Conservation (phyloP, 345 rosid species). For the Eucalyptus tenuipes region DNA sequence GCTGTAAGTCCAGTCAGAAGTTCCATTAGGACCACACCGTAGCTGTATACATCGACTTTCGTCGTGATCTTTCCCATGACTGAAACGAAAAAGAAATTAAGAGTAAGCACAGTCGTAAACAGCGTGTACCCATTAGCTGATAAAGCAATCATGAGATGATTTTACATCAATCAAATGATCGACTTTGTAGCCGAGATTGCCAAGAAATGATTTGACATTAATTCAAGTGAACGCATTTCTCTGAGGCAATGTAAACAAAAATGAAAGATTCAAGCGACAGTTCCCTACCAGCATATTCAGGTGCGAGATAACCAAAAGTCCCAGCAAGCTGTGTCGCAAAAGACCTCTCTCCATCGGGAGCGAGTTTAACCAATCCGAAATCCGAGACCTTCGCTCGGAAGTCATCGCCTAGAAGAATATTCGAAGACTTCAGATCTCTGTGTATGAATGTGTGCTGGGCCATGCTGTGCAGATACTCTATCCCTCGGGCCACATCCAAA, state of each 20-base stretch:
- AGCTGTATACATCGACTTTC: slow-evolving; percentile 37
- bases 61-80: slow-evolving; percentile 49
- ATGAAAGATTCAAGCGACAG: not conserved
- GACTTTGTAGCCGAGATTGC: not conserved
- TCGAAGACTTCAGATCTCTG: slow-evolving; percentile 49
- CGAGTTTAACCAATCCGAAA: slow-evolving; percentile 45
- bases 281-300: slow-evolving; percentile 47
- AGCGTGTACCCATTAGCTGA: not conserved
- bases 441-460: slow-evolving; percentile 40
- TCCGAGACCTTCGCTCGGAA: slow-evolving; percentile 44
- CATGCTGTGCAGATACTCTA: slow-evolving; percentile 44
- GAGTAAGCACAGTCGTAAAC: not conserved
- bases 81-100: not conserved
- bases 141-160: not conserved
- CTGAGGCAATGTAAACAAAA: not conserved
- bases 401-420: slow-evolving; percentile 38
- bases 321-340: slow-evolving; percentile 39
- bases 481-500: slow-evolving; percentile 45
- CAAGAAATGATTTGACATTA: not conserved
- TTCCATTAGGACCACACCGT: slow-evolving; percentile 41
- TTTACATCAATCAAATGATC: not conserved
- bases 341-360: slow-evolving; percentile 36
- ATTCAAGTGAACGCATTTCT: not conserved
- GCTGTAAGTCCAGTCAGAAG: slow-evolving; percentile 35
- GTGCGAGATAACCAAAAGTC: slow-evolving; percentile 55